These are phyloP conservation scores for Dimocarpus longan DNA, from an alignment of 345 rosid species.

Conservation along the genomic window DNA sequence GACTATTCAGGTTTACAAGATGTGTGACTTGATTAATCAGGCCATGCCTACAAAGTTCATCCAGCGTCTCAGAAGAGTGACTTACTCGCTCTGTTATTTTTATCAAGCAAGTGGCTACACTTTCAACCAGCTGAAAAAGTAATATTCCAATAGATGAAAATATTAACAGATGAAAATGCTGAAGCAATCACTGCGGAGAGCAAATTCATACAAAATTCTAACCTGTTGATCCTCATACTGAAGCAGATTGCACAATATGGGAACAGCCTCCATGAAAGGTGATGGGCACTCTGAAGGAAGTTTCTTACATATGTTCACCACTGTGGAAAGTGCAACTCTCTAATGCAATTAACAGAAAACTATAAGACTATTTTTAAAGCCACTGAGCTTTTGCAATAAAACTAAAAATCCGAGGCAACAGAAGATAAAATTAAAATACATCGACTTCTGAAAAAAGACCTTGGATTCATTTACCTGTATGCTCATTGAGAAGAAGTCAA, in stretches of 20 bases:
- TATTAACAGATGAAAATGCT: not conserved
- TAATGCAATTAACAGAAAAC: conserved; percentile 34
- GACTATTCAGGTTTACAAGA: conserved; percentile 67
- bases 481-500: conserved; percentile 90
- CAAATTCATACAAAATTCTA: conserved; percentile 10
- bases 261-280: conserved; percentile 77
- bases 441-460: not conserved
- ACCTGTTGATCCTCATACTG: conserved; percentile 89
- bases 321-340: conserved; percentile 93
- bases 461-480: conserved; percentile 57
- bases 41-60: conserved; percentile 78
- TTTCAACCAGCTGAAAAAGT: conserved; percentile 78
- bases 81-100: conserved; percentile 72
- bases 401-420: not conserved
- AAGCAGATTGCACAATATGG: conserved; percentile 82
- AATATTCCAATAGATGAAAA: conserved; percentile 16
- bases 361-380: not conserved
- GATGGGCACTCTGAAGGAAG: conserved; percentile 69
- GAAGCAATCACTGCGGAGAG: conserved; percentile 21
- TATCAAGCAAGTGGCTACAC: conserved; percentile 76
- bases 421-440: not conserved
- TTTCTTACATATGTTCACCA: conserved; percentile 84
- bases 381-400: not conserved
- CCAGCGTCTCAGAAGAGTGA: conserved; percentile 67
- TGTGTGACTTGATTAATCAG: conserved; percentile 65